Base-by-base conservation (phyloP, 176 grass and related monocot species). In the Musa schizocarpa region DNA sequence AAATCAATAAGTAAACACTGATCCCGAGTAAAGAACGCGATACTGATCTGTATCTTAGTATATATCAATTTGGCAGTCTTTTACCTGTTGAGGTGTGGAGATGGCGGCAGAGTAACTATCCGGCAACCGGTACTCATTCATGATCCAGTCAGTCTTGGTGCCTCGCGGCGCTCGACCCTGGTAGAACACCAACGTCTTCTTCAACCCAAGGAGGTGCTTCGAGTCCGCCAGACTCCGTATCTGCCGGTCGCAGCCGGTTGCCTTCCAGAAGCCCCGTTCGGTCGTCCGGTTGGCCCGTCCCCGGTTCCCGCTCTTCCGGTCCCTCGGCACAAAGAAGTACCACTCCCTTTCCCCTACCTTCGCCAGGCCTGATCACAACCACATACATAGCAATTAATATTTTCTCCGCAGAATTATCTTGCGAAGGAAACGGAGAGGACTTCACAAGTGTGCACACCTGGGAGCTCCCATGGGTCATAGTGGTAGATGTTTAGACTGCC, bases 321-420 rank as follows among this genome's bases (percentile, higher is more conserved):
- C 83, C 1, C 87, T 58, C 55, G 85, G 85, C 79, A 95, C 92
- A 75, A 95, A 90, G 83, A 95, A 95, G 81, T 95, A 95, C 92
- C 92, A 95, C 75, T 95, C 92, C 68, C 92, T 80, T 81, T 95
- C 92, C 49, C 92, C 92, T 72, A 88, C 86, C 79, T 82, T 87
- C 25, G 92, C 92, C 85, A 95, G 64, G n/a, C 19, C 83, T 82
- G 76, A 0, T 25, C 17, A 59, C 13, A 43, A 6, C 34, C 19
- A 16, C 52, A 68, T 3, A 21, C 16, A 12, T 26, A 23, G 8
- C 20, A 20, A 65, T 17, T 65, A 65, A 8, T 54, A 0, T 1
- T n/a, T 26, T 13, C 58, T 53, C 74, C 69, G 72, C 54, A 71
- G 16, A 25, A 7, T 14, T 25, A 34, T 34, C 3, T 34, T 34